Conservation (phyloP, 140 eudicot species). For the Cichorium intybus region DNA sequence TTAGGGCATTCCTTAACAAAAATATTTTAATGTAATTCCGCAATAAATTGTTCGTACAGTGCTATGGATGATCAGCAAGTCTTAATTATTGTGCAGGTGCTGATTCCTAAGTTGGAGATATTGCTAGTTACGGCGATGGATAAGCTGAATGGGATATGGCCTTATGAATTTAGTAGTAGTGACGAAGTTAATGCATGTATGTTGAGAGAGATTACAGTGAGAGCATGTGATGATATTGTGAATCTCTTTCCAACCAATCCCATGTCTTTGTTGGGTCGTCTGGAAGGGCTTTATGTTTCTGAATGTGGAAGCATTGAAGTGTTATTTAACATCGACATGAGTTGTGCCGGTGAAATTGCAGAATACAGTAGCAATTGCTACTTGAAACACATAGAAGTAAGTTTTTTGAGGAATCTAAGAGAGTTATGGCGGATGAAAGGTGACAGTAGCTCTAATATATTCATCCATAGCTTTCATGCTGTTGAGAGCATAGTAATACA, state of each 20-base stretch:
- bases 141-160: conserved; percentile 9
- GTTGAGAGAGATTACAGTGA: not conserved
- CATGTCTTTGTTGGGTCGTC: not conserved
- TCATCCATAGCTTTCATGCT: not conserved
- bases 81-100: not conserved
- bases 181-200: not conserved
- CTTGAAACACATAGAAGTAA: not conserved
- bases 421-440: conserved; percentile 22
- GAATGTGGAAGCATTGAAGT: conserved; percentile 9
- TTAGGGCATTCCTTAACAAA: not conserved
- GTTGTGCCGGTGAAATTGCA: not conserved
- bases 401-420: not conserved
- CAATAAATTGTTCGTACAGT: too few species aligned
- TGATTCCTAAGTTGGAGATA: conserved; percentile 4
- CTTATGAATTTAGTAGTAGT: not conserved
- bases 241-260: conserved; percentile 12
- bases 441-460: not conserved
- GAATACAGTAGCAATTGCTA: conserved; percentile 9
- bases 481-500: too few species aligned
- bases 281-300: not conserved
- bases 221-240: not conserved
- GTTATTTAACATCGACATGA: conserved; percentile 9
- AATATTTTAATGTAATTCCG: not conserved
- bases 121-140: not conserved
- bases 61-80: not conserved